These are phyloP conservation scores for Fusarium sp. DNA, from an alignment of 2,329 filamentous ascomycete species.

Conservation along the genomic window DNA sequence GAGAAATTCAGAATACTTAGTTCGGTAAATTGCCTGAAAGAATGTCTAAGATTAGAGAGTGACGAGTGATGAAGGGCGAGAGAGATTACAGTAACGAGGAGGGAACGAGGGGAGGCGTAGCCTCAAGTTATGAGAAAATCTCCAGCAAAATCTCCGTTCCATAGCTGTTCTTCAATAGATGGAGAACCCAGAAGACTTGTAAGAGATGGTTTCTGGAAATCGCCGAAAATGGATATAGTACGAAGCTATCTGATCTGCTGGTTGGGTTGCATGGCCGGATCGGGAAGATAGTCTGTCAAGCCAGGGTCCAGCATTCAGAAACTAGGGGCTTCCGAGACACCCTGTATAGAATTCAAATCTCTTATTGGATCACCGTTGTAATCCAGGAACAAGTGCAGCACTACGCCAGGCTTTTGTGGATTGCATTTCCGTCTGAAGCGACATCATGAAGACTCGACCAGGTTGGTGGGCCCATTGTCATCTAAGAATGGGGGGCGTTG, in stretches of 20 bases:
- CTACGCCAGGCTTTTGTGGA: background rate
- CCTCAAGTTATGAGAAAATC: constrained; percentile 13
- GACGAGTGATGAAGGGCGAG: background rate
- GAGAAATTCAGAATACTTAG: background rate
- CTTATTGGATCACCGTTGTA: constrained; percentile 9
- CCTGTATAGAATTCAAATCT: background rate
- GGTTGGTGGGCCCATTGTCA: background rate
- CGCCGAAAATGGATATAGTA: constrained; percentile 25
- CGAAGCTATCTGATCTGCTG: constrained; percentile 7
- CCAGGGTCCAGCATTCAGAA: background rate
- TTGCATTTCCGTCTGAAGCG: background rate
- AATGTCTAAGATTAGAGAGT: background rate
- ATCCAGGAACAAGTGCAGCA: constrained; percentile 16
- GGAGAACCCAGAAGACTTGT: background rate
- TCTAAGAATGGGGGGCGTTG: background rate
- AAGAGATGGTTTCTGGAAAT: constrained; percentile 21
- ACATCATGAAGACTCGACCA: background rate
- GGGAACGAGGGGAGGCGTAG: background rate
- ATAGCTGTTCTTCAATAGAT: background rate
- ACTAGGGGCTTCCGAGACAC: constrained; percentile 19
- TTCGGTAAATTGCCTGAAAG: background rate
- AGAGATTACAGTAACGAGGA: background rate
- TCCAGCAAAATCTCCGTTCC: background rate
- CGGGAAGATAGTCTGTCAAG: constrained; percentile 11
- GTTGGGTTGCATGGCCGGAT: constrained; percentile 27